Evolutionary conservation across 768 basidiomycete species (phyloP).

Genomic region (Suillus occidentalis): DNA sequence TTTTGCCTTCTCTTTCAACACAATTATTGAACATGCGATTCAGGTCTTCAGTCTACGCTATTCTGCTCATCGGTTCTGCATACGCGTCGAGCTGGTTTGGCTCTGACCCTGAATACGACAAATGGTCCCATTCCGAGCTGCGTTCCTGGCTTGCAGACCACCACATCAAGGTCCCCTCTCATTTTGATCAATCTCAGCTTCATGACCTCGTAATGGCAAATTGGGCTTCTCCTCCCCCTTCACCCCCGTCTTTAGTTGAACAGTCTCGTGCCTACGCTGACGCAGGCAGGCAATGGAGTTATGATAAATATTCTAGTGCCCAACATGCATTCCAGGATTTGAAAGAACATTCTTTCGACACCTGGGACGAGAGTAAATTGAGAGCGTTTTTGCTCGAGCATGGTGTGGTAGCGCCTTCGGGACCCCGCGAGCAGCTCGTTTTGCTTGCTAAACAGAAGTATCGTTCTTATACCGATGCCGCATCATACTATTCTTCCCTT

Average conservation of each 20-base stretch:
- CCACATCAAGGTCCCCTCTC: constrained; percentile 53
- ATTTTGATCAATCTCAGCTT: constrained; percentile 40
- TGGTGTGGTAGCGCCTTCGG: constrained; percentile 80
- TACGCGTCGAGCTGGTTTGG: constrained; percentile 56
- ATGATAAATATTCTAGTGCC: constrained; percentile 62
- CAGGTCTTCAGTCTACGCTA: constrained; percentile 21
- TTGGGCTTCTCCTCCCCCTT: constrained; percentile 40
- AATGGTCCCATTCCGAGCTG: constrained; percentile 68
- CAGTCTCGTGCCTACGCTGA: constrained; percentile 19
- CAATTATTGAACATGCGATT: constrained; percentile 13
- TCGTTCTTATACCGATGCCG: constrained; percentile 56
- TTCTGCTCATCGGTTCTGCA: constrained; percentile 37
- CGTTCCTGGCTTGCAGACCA: constrained; percentile 69
- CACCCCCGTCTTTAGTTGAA: constrained; percentile 35
- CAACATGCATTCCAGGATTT: constrained; percentile 62
- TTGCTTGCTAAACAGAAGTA: constrained; percentile 75
- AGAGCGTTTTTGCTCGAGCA: constrained; percentile 85
- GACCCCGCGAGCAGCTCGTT: constrained; percentile 77
- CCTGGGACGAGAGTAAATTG: constrained; percentile 83
- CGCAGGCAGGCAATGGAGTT: constrained; percentile 46
- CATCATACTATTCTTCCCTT: constrained; percentile 50
- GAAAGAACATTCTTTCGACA: constrained; percentile 64
- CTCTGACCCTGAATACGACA: constrained; percentile 36
- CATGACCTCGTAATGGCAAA: constrained; percentile 58
- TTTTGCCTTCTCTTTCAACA: not conserved